Percentiles rank a stretch among this genome's conserved stretches.
These are phyloP conservation scores for Jamesozyma jinghongensis DNA, from an alignment of 805 yeast species.

Conservation along the genomic window DNA sequence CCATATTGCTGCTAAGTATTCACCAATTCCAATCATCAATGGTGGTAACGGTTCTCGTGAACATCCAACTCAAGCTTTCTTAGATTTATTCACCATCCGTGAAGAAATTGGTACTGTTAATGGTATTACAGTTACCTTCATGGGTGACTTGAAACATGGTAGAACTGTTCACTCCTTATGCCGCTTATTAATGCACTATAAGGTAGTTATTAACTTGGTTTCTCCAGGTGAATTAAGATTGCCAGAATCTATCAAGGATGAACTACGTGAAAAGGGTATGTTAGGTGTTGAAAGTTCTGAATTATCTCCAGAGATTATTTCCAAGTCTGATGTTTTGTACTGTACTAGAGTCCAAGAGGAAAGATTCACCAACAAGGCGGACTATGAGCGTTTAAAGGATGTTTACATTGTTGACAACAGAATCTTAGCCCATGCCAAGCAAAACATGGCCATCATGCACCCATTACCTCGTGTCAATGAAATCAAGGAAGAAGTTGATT, in stretches of 20 bases:
- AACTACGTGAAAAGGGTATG: slow-evolving; percentile 59
- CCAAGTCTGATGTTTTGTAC: slow-evolving; percentile 88
- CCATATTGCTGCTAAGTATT: slow-evolving; percentile 87
- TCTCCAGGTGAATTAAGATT: slow-evolving; percentile 81
- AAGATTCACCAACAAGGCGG: slow-evolving; percentile 67
- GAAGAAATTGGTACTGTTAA: slow-evolving; percentile 98
- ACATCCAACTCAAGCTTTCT: slow-evolving; percentile 97
- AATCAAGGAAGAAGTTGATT: slow-evolving; percentile 96
- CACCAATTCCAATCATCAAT: slow-evolving; percentile 93
- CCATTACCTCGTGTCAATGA: slow-evolving; percentile 97
- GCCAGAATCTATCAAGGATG: slow-evolving; percentile 64
- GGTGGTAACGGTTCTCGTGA: slow-evolving; percentile 98
- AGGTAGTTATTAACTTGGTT: slow-evolving; percentile 85
- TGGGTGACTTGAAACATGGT: slow-evolving; percentile 98
- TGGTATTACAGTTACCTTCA: slow-evolving; percentile 94
- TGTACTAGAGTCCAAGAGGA: slow-evolving; percentile 98
- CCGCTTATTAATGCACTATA: slow-evolving; percentile 81
- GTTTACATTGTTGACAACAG: slow-evolving; percentile 87
- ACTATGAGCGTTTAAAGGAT: slow-evolving; percentile 84
- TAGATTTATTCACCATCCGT: slow-evolving; percentile 95
- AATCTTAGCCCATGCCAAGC: slow-evolving; percentile 85
- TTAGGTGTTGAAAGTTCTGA: slow-evolving; percentile 62
- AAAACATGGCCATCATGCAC: slow-evolving; percentile 98
- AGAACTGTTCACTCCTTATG: slow-evolving; percentile 97
- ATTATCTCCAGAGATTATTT: slow-evolving; percentile 75